Base-by-base conservation (phyloP, 2,329 filamentous ascomycete species). In the Beauveria brongniartii region DNA sequence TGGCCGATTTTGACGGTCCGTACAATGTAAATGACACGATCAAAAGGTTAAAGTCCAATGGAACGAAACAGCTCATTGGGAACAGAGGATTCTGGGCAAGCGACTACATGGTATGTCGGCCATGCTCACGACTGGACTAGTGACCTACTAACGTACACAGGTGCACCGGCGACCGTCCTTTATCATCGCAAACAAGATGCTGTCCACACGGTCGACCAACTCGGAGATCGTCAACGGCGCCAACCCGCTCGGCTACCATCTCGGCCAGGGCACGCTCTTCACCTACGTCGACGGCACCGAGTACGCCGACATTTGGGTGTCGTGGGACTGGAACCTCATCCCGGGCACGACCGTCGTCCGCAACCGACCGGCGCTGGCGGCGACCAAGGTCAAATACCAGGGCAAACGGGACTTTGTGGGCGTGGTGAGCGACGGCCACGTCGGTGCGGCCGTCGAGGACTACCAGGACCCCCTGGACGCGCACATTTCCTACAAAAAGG, bases 241-340 rank as follows among this genome's bases (percentile, higher is more conserved):
- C 9, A 67, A 68, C 41, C 65, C 66, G 0, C 61, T 64, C 48
- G 66, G 61, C 20, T 66, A 66, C 43, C 65, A 68, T 52, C 62
- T 68, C 26, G 66, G 67, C 22, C 67, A 68, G 53, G 67, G 67
- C 47, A 67, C 65, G 1, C 50, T 68, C 2, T 68, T 66, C 59
- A 62, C 63, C 2, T 65, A 67, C 24, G 66, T 67, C n/a, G 56
- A 61, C n/a, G 67, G 67, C 26, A 63, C 62, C 57, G 66, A 68
- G 60, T 67, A 68, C 63, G 64, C 63, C 37, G 67, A 68, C 60
- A 66, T 67, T 8, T 63, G 65, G 64, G 65, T 51, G 18, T 62
- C 65, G 2, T 67, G 66, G 66, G 66, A 67, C 63, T 67, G 67
- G 67, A 65, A 66, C 44, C 64, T 68, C 6, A 51, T 68, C 7